Percentiles rank a stretch among this genome's conserved stretches.
phyloP scores from a whole-genome alignment of 257 asterid species.

The Perilla frutescens region DNA sequence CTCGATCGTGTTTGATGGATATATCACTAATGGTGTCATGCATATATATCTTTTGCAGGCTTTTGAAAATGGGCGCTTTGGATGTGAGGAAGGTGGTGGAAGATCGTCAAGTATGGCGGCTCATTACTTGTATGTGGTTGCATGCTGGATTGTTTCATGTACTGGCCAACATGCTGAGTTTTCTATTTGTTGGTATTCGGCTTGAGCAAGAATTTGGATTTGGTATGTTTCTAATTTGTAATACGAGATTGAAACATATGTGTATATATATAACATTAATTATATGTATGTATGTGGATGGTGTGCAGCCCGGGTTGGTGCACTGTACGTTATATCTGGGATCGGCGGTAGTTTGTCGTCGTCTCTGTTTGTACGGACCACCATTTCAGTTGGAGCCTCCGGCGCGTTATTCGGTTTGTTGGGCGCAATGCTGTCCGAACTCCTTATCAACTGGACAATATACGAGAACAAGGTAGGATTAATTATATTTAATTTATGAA shows the following conservation, averaged over 20 bases:
- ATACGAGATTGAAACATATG: constrained; percentile 8
- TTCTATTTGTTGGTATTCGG: constrained; percentile 64
- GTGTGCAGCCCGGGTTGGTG: constrained; percentile 55
- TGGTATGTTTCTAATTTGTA: constrained; percentile 37
- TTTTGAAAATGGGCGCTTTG: constrained; percentile 58
- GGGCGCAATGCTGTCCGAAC: constrained; percentile 93
- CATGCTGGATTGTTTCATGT: constrained; percentile 70
- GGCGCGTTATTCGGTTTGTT: constrained; percentile 91
- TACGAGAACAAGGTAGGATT: constrained; percentile 77
- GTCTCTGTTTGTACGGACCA: constrained; percentile 58
- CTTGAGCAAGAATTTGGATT: constrained; percentile 78
- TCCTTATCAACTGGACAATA: constrained; percentile 78
- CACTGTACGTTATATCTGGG: constrained; percentile 67
- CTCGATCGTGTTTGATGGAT: too few relatives aligned
- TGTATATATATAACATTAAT: too few relatives aligned
- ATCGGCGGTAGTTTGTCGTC: constrained; percentile 83
- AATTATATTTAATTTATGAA: too few relatives aligned
- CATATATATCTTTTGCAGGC: constrained; percentile 36
- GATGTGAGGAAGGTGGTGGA: constrained; percentile 55
- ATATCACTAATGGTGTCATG: too few relatives aligned
- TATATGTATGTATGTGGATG: too few relatives aligned
- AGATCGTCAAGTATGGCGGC: constrained; percentile 53
- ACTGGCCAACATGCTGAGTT: constrained; percentile 66
- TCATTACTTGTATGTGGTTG: constrained; percentile 73
- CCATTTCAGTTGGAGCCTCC: constrained; percentile 90